Base-by-base conservation (phyloP, 1,284 basidiomycete genomes). In the Irpex sp. region DNA sequence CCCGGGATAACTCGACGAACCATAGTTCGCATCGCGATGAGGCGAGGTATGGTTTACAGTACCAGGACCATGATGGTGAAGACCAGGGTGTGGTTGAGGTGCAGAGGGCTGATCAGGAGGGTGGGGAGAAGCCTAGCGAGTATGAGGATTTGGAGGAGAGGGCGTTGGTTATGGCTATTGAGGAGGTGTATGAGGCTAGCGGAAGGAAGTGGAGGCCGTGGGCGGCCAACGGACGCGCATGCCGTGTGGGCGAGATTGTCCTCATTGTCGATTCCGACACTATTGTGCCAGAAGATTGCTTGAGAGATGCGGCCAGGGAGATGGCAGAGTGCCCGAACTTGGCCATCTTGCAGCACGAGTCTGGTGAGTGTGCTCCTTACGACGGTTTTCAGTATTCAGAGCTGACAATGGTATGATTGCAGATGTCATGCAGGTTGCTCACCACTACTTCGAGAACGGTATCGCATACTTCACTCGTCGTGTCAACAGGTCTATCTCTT, bases 401-500 rank as follows among this genome's bases (percentile, higher is more conserved):
- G 15, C 48, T 58, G 55, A 64, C 34, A 38, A 19, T 2, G n/a
- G 13, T 52, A 19, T 54, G 54, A 47, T 58, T 1, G 2, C 38
- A 74, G 78, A 79, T 62, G 78, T 80, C 61, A 84, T 86, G 83
- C 79, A 84, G 71, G 84, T 85, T 64, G 80, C 81, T 40, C 75
- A 82, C 68, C 82, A 83, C 71, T 86, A 83, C 75, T 87, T 86
- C 64, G 85, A 95, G 73, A 92, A 91, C 70, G 91, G 90, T 1
- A 88, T 95, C 71, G 86, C 91, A 0, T 89, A 89, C 76, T 95
- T 96, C 78, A 94, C 92, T 0, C 84, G 85, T 5, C 81, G 91
- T 31, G 91, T 93, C 75, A 91, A 93, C 76, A 82, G 81, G 70
- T 76, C 74, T 51, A 80, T 80, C 68, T 78, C 77, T n/a, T 78